Base-by-base conservation (phyloP, 177 flowering plant species). In the Vitis hybrid region DNA sequence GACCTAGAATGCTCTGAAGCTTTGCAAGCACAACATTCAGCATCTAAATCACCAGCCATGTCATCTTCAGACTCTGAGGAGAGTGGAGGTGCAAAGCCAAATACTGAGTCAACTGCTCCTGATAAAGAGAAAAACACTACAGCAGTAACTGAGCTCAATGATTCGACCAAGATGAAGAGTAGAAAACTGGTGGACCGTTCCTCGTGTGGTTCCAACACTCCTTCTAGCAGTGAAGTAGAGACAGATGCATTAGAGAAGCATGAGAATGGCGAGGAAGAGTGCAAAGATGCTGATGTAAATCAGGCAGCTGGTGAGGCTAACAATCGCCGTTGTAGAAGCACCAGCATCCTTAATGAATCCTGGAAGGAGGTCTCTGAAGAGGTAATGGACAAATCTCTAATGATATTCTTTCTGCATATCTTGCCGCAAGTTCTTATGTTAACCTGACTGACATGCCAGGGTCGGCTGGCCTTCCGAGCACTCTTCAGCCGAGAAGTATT, bases 291-390 rank as follows among this genome's bases (percentile, higher is more conserved):
- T 57, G 89, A 88, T 76, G 66, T 72, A 64, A 80, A 65, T 73
- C 78, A 70, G 70, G 76, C 71, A 63, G 19, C 73, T 51, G 61
- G 70, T 61, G 97, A 94, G 57, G 63, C 67, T 59, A 73, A 64
- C 64, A 80, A 70, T 64, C 90, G 88, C 18, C 90, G 97, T 34
- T 53, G 71, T 69, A 87, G 93, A 85, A 85, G 66, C 69, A 31
- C 53, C 20, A 71, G 76, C 80, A 80, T 67, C 77, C n/a, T 59
- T 8, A 81, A 72, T 65, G 99, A 94, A 55, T 81, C 89, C 9
- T 91, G 99, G 97, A 94, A 92, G 78, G 94, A 86, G 77, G 99
- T 94, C 70, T 94, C 99, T 2, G 92, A 92, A 77, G 97, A 77
- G 97, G 98, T 92, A 73, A 10, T 31, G 49, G n/a, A 20, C 31